phyloP scores from a whole-genome alignment of 148 eudicot species.

The Cornus florida region DNA sequence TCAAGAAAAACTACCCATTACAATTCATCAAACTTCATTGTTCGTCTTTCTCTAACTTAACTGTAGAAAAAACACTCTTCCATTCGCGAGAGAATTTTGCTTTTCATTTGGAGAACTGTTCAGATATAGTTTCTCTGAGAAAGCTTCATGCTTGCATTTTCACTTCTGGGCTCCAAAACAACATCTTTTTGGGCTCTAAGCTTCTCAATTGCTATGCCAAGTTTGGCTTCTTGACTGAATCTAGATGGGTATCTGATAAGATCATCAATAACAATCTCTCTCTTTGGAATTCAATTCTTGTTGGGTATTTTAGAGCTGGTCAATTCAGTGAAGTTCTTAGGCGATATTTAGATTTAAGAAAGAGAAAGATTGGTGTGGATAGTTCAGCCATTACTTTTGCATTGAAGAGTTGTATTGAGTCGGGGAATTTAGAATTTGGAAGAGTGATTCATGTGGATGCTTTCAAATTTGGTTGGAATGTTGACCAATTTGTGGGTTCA shows the following conservation, averaged over 20 bases:
- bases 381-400: slow-evolving; percentile 20
- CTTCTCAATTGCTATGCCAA: slow-evolving; percentile 18
- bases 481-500: slow-evolving; percentile 23
- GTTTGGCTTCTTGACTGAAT: slow-evolving; percentile 20
- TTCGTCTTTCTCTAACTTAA: slow-evolving; percentile 1
- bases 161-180: slow-evolving; percentile 17
- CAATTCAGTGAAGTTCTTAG: slow-evolving; percentile 22
- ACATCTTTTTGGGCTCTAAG: slow-evolving; percentile 26
- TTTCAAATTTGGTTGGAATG: slow-evolving; percentile 21
- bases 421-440: slow-evolving; percentile 16
- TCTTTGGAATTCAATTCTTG: slow-evolving; percentile 26
- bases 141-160: slow-evolving; percentile 21
- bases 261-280: slow-evolving; percentile 11
- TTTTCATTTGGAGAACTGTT: slow-evolving; percentile 16
- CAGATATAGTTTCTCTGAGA: slow-evolving; percentile 7
- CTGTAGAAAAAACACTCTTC: neutral
- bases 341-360: slow-evolving; percentile 14
- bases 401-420: slow-evolving; percentile 22
- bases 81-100: slow-evolving; percentile 1
- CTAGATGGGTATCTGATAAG: slow-evolving; percentile 22
- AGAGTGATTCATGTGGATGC: slow-evolving; percentile 22
- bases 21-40: neutral
- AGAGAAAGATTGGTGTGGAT: slow-evolving; percentile 16
- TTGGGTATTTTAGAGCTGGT: slow-evolving; percentile 24
- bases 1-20: slow-evolving; percentile 2